Conservation (phyloP, 805 yeast genomes). For the Wickerhamomyces bovis region DNA sequence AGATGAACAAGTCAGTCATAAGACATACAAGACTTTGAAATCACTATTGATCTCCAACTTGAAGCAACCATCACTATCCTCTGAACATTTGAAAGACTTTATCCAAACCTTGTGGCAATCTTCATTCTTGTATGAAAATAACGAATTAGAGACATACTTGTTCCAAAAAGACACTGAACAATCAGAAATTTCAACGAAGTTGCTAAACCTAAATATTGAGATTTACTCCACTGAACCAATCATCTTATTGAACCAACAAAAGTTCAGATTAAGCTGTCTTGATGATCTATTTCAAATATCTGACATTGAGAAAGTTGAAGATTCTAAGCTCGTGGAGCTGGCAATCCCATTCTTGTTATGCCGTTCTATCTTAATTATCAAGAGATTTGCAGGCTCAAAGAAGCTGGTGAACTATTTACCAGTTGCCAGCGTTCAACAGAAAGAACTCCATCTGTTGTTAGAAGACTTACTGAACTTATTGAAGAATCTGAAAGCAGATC, state of each 20-base stretch:
- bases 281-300: conserved; percentile 40
- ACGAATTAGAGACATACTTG: conserved; percentile 43
- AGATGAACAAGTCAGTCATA: conserved; percentile 41
- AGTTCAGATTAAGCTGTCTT: conserved; percentile 52
- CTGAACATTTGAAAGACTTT: conserved; percentile 34
- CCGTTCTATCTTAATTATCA: conserved; percentile 54
- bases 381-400: conserved; percentile 59
- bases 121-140: conserved; percentile 55
- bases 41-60: conserved; percentile 36
- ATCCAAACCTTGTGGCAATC: conserved; percentile 47
- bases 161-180: conserved; percentile 25
- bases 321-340: conserved; percentile 17
- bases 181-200: conserved; percentile 30
- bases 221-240: conserved; percentile 53
- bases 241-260: conserved; percentile 34
- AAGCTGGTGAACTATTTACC: conserved; percentile 58
- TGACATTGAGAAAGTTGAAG: conserved; percentile 16
- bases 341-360: conserved; percentile 46
- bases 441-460: conserved; percentile 49
- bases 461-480: conserved; percentile 35
- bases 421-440: conserved; percentile 54
- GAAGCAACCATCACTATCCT: conserved; percentile 23
- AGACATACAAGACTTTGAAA: conserved; percentile 38
- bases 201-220: conserved; percentile 39
- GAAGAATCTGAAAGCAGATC: neutral